Conservation (phyloP, 768 basidiomycete genomes). For the Neoboletus magnificus region DNA sequence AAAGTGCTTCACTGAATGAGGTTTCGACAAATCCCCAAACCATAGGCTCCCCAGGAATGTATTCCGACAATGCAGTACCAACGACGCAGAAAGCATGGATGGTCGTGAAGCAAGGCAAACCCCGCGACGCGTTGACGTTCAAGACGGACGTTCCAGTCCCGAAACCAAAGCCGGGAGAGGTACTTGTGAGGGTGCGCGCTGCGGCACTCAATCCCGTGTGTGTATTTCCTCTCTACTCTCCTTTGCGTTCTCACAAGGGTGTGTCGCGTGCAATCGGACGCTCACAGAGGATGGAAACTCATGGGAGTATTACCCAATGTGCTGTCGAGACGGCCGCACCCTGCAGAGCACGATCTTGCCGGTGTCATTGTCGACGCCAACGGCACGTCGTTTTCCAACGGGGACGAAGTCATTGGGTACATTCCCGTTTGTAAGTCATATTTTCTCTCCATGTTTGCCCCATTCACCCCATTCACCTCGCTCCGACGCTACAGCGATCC, state of each 20-base stretch:
- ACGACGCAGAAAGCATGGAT: constrained; percentile 32
- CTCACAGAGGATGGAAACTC: constrained; percentile 55
- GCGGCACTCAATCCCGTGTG: constrained; percentile 70
- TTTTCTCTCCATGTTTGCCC: not conserved
- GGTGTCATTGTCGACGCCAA: constrained; percentile 60
- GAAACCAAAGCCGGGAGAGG: constrained; percentile 36
- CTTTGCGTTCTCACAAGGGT: not conserved
- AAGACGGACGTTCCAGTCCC: constrained; percentile 30
- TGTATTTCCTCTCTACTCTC: constrained; percentile 10
- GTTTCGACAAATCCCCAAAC: too few species aligned
- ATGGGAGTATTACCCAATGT: constrained; percentile 49
- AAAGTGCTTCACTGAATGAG: too few species aligned
- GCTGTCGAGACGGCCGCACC: constrained; percentile 45
- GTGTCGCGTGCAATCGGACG: not conserved
- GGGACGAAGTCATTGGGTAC: constrained; percentile 65
- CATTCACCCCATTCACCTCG: not conserved
- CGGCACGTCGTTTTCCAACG: constrained; percentile 47
- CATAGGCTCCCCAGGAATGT: too few species aligned
- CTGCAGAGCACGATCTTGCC: constrained; percentile 60
- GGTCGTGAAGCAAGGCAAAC: constrained; percentile 28
- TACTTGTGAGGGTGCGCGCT: constrained; percentile 51
- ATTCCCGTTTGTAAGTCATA: constrained; percentile 36
- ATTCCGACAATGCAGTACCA: constrained; percentile 9
- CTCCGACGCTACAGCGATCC: constrained; percentile 16
- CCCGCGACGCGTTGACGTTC: constrained; percentile 29